Conservation (phyloP, 2,329 filamentous ascomycete genomes). For the Talaromyces piceae region DNA sequence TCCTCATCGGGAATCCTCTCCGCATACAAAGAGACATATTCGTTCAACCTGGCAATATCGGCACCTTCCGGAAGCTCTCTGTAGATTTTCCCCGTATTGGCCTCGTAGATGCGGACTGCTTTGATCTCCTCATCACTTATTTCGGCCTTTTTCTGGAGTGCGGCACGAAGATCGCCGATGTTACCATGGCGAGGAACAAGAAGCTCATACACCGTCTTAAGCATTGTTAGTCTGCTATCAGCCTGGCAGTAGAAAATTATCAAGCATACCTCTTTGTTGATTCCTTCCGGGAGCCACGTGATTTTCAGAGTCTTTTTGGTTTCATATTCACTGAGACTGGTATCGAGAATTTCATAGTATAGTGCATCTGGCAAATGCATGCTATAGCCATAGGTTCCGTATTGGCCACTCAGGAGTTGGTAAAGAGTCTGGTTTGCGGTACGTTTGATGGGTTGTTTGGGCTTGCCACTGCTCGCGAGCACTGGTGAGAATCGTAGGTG, state of each 20-base stretch:
- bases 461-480: constrained; percentile 65
- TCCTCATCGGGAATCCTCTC: constrained; percentile 72
- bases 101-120: constrained; percentile 73
- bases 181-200: constrained; percentile 81
- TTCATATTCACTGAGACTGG: constrained; percentile 86
- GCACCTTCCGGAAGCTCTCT: constrained; percentile 65
- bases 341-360: constrained; percentile 89
- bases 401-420: constrained; percentile 69
- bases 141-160: constrained; percentile 71
- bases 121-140: constrained; percentile 68
- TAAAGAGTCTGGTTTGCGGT: constrained; percentile 62
- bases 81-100: constrained; percentile 73
- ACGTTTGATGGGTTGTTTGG: constrained; percentile 72
- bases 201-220: constrained; percentile 48
- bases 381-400: constrained; percentile 61
- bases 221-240: background rate
- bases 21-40: constrained; percentile 74
- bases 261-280: constrained; percentile 68
- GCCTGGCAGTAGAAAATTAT: background rate
- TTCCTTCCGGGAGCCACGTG: constrained; percentile 78
- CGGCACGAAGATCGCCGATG: constrained; percentile 68
- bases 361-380: constrained; percentile 67
- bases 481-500: constrained; percentile 90
- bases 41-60: constrained; percentile 72
- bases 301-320: constrained; percentile 84